Percentiles rank a stretch among this genome's conserved stretches.
Evolutionary conservation across 2,329 filamentous ascomycete species (phyloP).

Genomic region (Fusarium chaquense): DNA sequence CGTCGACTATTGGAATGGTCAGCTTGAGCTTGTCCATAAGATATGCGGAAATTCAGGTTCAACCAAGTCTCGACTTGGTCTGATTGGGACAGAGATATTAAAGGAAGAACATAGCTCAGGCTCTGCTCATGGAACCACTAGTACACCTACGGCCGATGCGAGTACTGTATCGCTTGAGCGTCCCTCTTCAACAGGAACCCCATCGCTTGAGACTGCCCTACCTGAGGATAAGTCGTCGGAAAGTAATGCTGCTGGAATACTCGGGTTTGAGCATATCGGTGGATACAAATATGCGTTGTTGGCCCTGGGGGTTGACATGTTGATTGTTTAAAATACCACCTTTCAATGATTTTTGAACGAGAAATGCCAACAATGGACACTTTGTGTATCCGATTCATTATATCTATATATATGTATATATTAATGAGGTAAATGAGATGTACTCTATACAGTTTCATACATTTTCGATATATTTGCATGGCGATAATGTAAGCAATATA

Average conservation of each 20-base stretch:
- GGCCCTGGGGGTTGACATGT: not conserved
- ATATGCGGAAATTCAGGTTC: not conserved
- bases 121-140: not conserved
- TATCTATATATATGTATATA: too few species aligned
- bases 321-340: not conserved
- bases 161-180: not conserved
- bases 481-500: too few species aligned
- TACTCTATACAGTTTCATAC: not conserved
- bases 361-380: not conserved
- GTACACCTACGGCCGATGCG: not conserved
- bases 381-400: not conserved
- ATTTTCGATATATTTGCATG: not conserved
- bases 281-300: not conserved
- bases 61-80: not conserved
- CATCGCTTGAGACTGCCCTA: not conserved
- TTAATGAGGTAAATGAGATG: not conserved
- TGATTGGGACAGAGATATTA: not conserved
- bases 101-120: not conserved
- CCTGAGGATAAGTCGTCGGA: not conserved
- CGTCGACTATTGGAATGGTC: not conserved
- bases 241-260: not conserved
- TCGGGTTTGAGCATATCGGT: accelerated
- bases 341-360: not conserved
- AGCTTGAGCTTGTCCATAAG: not conserved
- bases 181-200: not conserved